These are phyloP conservation scores for Aspergillus calidoustus DNA, from an alignment of 2,329 filamentous ascomycete species.

Conservation along the genomic window DNA sequence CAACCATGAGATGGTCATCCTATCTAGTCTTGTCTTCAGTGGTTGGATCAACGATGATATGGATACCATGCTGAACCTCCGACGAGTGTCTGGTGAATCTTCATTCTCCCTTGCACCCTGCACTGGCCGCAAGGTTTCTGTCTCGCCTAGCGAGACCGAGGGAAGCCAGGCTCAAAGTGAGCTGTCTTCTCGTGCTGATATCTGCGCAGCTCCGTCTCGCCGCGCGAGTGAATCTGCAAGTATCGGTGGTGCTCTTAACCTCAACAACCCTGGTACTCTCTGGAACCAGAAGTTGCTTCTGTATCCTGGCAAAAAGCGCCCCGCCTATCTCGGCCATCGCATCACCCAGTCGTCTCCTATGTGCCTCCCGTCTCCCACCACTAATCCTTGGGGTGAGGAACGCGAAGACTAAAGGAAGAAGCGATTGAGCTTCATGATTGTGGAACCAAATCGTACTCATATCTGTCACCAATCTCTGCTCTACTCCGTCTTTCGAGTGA, in stretches of 20 bases:
- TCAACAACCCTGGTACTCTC: slow-evolving; percentile 8
- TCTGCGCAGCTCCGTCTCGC: slow-evolving; percentile 18
- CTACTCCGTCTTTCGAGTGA: neutral
- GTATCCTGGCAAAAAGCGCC: slow-evolving; percentile 9
- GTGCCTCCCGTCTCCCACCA: slow-evolving; percentile 22
- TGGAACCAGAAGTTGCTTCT: slow-evolving; percentile 23
- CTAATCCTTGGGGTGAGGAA: neutral
- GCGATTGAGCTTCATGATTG: neutral
- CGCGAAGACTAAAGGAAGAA: neutral
- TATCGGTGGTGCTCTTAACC: neutral
- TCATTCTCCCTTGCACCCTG: slow-evolving; percentile 6
- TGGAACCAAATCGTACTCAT: neutral
- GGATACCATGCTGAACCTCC: slow-evolving; percentile 5
- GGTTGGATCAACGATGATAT: slow-evolving; percentile 26
- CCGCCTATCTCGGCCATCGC: slow-evolving; percentile 22
- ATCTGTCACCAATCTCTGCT: neutral
- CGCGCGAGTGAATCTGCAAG: slow-evolving; percentile 21
- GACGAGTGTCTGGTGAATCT: neutral
- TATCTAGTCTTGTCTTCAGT: slow-evolving; percentile 26
- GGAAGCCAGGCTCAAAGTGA: slow-evolving; percentile 9
- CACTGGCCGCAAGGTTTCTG: slow-evolving; percentile 2
- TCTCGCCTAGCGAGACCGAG: slow-evolving; percentile 9
- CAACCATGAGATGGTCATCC: slow-evolving; percentile 28
- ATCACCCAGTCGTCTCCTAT: slow-evolving; percentile 30
- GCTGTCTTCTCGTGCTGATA: slow-evolving; percentile 11